phyloP scores from a whole-genome alignment of 2,329 filamentous ascomycete genomes.

The Ascochyta lentis region DNA sequence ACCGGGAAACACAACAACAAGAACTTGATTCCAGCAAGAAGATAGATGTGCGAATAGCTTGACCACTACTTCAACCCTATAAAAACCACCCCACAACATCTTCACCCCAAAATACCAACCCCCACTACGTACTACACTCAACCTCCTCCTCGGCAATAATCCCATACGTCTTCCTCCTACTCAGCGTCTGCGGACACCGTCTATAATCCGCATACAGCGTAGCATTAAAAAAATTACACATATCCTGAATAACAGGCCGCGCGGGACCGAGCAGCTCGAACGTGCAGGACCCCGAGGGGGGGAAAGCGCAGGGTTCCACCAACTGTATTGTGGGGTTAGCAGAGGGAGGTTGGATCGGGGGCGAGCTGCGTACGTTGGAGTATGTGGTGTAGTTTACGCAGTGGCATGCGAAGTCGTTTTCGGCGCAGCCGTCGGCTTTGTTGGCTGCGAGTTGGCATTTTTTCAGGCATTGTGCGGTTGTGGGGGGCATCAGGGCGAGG shows the following conservation, averaged over 20 bases:
- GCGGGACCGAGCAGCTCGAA: slow-evolving; percentile 17
- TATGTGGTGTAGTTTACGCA: slow-evolving; percentile 31
- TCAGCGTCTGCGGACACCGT: slow-evolving; percentile 21
- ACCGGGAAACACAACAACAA: too few species aligned
- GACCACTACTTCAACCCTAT: too few species aligned
- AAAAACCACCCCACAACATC: too few species aligned
- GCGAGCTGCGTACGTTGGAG: slow-evolving; percentile 20
- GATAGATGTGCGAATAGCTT: too few species aligned
- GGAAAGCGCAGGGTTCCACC: slow-evolving; percentile 17
- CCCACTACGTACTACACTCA: neutral
- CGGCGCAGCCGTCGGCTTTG: slow-evolving; percentile 27
- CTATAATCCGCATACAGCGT: slow-evolving; percentile 29
- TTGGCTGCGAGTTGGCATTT: slow-evolving; percentile 29
- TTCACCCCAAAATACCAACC: neutral
- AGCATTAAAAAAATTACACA: slow-evolving; percentile 37
- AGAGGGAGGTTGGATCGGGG: neutral
- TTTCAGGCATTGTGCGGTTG: slow-evolving; percentile 22
- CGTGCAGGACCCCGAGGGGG: neutral
- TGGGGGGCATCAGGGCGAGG: slow-evolving; percentile 11
- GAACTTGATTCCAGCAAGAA: too few species aligned
- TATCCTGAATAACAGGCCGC: slow-evolving; percentile 28
- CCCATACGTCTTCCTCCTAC: slow-evolving; percentile 24
- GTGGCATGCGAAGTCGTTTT: slow-evolving; percentile 33
- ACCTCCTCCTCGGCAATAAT: slow-evolving; percentile 22
- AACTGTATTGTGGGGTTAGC: neutral